Evolutionary conservation across 768 basidiomycete genomes (phyloP).

Genomic region (Trametes cinnabarina): DNA sequence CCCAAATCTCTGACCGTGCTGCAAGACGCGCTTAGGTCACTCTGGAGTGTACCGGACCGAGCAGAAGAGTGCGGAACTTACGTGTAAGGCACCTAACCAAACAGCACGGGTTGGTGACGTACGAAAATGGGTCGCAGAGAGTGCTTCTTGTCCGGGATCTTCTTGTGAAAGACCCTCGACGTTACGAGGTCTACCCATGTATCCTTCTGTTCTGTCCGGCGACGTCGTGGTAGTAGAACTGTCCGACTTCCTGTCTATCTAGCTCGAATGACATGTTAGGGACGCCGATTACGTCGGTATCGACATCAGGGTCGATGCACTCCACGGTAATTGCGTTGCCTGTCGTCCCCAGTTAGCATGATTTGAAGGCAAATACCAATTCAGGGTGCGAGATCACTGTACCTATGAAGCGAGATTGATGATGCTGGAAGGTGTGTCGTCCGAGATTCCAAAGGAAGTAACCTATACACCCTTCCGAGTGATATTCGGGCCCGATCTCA

Average conservation of each 20-base stretch:
- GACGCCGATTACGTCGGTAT: conserved; percentile 2
- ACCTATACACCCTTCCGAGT: conserved; percentile 9
- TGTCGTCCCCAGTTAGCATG: neutral
- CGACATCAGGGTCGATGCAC: conserved; percentile 8
- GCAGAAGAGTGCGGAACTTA: neutral
- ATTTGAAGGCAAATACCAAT: neutral
- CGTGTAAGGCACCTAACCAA: conserved; percentile 12
- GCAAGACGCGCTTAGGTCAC: neutral
- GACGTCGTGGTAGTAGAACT: conserved; percentile 5
- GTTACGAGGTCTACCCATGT: too few species aligned
- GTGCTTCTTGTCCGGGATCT: conserved; percentile 2
- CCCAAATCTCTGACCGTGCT: neutral
- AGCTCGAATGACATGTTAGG: conserved; percentile 13
- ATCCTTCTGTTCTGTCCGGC: too few species aligned
- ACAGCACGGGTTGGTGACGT: conserved; percentile 7
- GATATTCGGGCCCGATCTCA: conserved; percentile 7
- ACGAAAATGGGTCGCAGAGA: conserved; percentile 10
- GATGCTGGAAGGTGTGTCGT: neutral
- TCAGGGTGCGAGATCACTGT: neutral
- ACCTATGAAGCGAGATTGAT: conserved; percentile 13
- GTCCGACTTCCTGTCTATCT: conserved; percentile 1
- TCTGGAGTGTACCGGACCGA: neutral
- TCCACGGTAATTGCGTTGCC: conserved; percentile 2
- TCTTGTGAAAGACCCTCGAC: conserved; percentile 1
- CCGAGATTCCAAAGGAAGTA: neutral